phyloP scores from a whole-genome alignment of 2,329 filamentous ascomycete species.

The Penicillium oxalicum region DNA sequence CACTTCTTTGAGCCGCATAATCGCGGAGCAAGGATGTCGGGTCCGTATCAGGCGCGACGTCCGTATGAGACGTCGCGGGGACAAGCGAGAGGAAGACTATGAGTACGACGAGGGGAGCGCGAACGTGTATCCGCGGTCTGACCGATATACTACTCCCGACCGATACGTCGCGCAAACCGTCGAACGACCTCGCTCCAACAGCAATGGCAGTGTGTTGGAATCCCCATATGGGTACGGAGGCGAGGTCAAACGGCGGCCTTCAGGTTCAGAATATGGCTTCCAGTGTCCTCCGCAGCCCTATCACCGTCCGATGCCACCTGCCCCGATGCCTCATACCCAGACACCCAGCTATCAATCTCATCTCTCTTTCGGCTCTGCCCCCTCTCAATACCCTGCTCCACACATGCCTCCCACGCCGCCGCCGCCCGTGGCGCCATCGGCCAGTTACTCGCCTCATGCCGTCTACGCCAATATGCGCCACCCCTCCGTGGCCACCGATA shows the following conservation, averaged over 20 bases:
- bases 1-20: constrained; percentile 78
- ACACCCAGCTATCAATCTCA: constrained; percentile 37
- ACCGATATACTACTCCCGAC: constrained; percentile 48
- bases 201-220: constrained; percentile 51
- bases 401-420: constrained; percentile 41
- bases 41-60: constrained; percentile 93
- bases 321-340: constrained; percentile 35
- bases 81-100: constrained; percentile 61
- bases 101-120: constrained; percentile 56
- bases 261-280: constrained; percentile 42
- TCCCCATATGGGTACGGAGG: constrained; percentile 37
- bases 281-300: constrained; percentile 29
- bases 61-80: constrained; percentile 77
- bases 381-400: constrained; percentile 39
- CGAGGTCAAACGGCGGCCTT: constrained; percentile 45
- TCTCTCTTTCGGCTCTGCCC: constrained; percentile 38
- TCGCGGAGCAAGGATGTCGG: constrained; percentile 93
- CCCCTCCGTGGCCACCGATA: constrained; percentile 28
- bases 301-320: constrained; percentile 32
- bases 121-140: constrained; percentile 41
- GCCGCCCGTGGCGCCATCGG: constrained; percentile 32
- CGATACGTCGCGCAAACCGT: constrained; percentile 41
- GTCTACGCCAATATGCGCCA: constrained; percentile 31
- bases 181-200: constrained; percentile 55
- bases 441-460: constrained; percentile 31